A percentile compares a stretch with the other conserved stretches of the same genome.
Conservation (phyloP, 768 basidiomycete genomes). For the Pulveroboletus sp. region DNA sequence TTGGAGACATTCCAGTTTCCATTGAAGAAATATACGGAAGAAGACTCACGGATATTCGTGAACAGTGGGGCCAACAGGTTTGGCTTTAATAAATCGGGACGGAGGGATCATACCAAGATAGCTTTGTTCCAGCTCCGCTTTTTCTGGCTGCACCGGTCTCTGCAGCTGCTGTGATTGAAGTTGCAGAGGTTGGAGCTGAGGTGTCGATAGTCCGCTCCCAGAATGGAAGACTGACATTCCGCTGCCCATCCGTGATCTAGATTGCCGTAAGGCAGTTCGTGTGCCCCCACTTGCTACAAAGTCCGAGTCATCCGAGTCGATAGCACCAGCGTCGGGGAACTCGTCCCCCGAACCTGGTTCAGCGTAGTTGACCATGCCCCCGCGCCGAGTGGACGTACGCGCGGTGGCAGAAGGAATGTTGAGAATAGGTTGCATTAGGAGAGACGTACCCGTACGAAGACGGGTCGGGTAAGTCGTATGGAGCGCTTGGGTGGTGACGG, state of each 20-base stretch:
- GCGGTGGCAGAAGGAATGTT: conserved; percentile 38
- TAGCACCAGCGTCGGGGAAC: conserved; percentile 72
- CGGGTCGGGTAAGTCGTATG: conserved; percentile 84
- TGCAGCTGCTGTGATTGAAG: conserved; percentile 16
- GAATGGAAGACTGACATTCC: conserved; percentile 57
- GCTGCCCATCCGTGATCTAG: conserved; percentile 39
- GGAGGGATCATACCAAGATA: conserved; percentile 88
- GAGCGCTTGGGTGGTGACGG: conserved; percentile 64
- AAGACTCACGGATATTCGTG: conserved; percentile 74
- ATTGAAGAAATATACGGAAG: conserved; percentile 4
- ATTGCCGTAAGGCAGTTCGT: conserved; percentile 52
- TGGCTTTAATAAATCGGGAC: conserved; percentile 65
- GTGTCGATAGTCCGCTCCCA: conserved; percentile 39
- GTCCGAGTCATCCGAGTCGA: conserved; percentile 84
- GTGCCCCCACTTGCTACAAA: conserved; percentile 65
- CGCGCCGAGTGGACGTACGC: conserved; percentile 53
- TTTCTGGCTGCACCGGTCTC: conserved; percentile 35
- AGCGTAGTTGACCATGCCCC: conserved; percentile 78
- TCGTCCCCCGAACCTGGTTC: conserved; percentile 84
- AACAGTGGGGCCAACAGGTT: conserved; percentile 50
- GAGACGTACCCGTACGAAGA: conserved; percentile 84
- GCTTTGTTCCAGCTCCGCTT: conserved; percentile 74
- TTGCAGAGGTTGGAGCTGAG: conserved; percentile 27
- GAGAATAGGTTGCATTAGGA: conserved; percentile 85
- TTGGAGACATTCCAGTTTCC: conserved; percentile 4